A percentile compares a stretch with the other conserved stretches of the same genome.
phyloP scores from a whole-genome alignment of 78 protist genomes.

The Guillardia theta region DNA sequence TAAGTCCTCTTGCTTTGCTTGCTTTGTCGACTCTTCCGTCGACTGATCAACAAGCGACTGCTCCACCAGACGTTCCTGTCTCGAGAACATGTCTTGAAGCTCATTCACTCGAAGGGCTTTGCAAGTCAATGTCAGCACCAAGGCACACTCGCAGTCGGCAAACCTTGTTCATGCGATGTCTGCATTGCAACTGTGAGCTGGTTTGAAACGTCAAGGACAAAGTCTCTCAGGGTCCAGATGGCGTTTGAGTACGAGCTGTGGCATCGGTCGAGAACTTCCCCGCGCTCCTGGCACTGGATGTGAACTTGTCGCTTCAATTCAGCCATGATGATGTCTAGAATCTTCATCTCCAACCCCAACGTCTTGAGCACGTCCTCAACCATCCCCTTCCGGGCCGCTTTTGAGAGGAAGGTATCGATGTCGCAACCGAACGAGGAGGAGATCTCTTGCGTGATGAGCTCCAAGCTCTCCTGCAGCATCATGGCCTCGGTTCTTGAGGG shows the following conservation, averaged over 20 bases:
- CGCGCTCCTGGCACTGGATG: neutral
- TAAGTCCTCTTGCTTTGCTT: neutral
- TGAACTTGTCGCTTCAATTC: neutral
- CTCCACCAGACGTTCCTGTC: too few relatives aligned
- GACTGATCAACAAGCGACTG: too few relatives aligned
- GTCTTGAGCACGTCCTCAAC: neutral
- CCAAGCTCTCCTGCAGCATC: neutral
- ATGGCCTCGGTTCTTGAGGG: neutral
- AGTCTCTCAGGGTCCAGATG: too few relatives aligned
- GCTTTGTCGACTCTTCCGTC: neutral
- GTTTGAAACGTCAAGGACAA: neutral
- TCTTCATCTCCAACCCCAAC: neutral
- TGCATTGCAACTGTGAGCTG: neutral
- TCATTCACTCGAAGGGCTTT: neutral
- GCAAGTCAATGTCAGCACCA: neutral
- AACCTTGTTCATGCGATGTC: neutral
- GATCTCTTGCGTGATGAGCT: neutral
- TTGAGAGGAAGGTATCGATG: neutral
- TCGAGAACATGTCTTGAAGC: too few relatives aligned
- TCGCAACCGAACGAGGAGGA: neutral
- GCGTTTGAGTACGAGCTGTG: neutral
- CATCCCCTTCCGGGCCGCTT: neutral
- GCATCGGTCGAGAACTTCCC: neutral
- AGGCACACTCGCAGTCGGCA: neutral
- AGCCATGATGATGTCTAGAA: neutral